A percentile compares a stretch with the other conserved stretches of the same genome.
Conservation (phyloP, 169 alveolate species). For the Plasmodium gallinaceum region DNA sequence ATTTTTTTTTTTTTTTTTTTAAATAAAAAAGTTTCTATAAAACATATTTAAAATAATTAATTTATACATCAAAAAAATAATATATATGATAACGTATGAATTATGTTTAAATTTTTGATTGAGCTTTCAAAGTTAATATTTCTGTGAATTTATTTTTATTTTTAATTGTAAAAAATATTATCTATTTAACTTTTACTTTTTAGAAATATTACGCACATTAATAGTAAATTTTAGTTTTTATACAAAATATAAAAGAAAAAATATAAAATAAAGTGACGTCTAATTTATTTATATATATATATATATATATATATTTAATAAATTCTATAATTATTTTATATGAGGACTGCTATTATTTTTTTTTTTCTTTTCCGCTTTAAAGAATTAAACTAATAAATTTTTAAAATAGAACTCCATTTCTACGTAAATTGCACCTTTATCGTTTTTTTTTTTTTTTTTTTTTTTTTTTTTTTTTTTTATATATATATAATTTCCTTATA, state of each 20-base stretch:
- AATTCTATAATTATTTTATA: constrained; percentile 15
- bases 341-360: background rate
- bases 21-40: too few relatives aligned
- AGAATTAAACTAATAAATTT: constrained; percentile 6
- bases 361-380: constrained; percentile 15
- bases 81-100: constrained; percentile 3
- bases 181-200: background rate
- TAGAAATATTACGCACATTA: constrained; percentile 13
- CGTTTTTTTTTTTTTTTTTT: constrained; percentile 12
- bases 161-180: constrained; percentile 2
- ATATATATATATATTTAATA: background rate
- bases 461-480: background rate
- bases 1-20: background rate
- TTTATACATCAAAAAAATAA: background rate
- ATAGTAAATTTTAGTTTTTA: constrained; percentile 30
- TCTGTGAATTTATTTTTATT: constrained; percentile 8
- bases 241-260: constrained; percentile 2
- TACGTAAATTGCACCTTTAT: constrained; percentile 20
- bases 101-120: background rate
- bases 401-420: background rate
- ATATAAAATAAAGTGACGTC: constrained; percentile 15
- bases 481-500: constrained; percentile 19
- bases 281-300: constrained; percentile 19
- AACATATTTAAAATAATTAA: background rate
- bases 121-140: background rate